Conservation (phyloP, 495 filamentous ascomycete genomes). For the Peziza echinospora region DNA sequence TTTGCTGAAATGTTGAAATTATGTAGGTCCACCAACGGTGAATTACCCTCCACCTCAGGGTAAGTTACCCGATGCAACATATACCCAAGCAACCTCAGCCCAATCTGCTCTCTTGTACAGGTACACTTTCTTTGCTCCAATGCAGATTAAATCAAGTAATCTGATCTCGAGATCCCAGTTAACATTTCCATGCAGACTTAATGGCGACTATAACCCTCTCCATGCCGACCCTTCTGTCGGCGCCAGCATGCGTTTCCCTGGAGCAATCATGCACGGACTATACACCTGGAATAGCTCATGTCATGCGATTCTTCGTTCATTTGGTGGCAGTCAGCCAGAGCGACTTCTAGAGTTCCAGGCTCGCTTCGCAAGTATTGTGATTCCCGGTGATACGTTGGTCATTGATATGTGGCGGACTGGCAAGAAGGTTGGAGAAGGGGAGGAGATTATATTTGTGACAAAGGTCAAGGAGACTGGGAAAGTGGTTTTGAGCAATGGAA, state of each 20-base stretch:
- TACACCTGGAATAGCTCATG: slow-evolving; percentile 63
- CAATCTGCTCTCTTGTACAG: slow-evolving; percentile 54
- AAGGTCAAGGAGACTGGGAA: slow-evolving; percentile 40
- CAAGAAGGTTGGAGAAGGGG: slow-evolving; percentile 37
- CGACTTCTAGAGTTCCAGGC: slow-evolving; percentile 77
- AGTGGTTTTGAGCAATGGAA: slow-evolving; percentile 63
- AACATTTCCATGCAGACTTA: slow-evolving; percentile 28
- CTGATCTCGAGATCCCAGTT: slow-evolving; percentile 55
- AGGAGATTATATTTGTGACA: slow-evolving; percentile 62
- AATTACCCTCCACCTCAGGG: slow-evolving; percentile 54
- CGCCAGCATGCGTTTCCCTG: slow-evolving; percentile 72
- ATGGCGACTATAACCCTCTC: slow-evolving; percentile 82
- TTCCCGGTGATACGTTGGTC: slow-evolving; percentile 48
- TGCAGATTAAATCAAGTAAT: no score
- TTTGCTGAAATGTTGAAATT: no score
- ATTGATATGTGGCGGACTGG: slow-evolving; percentile 45
- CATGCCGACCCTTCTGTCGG: slow-evolving; percentile 70
- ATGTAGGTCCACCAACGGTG: slow-evolving; percentile 39
- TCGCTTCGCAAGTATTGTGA: slow-evolving; percentile 64
- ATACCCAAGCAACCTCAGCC: slow-evolving; percentile 40
- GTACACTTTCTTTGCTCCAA: no score
- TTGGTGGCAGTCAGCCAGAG: slow-evolving; percentile 53
- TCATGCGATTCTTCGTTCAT: slow-evolving; percentile 48
- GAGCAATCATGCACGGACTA: slow-evolving; percentile 70
- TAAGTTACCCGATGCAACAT: slow-evolving; percentile 51